phyloP scores from a whole-genome alignment of 106 monocot genomes.

The Dendrobium officinale region DNA sequence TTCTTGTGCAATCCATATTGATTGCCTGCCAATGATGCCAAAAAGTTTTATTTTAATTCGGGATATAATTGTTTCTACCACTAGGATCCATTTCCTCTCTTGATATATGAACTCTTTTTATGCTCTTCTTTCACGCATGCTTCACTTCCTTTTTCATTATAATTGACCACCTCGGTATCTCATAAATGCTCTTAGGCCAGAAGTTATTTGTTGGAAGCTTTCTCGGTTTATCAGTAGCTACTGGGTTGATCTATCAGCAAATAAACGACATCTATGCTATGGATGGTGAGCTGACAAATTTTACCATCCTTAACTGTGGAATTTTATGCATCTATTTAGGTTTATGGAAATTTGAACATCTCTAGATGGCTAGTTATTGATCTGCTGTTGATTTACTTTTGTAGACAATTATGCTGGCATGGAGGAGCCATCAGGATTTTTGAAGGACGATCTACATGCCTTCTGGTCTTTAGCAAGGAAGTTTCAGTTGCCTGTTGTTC shows the following conservation, averaged over 20 bases:
- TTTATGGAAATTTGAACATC: not conserved
- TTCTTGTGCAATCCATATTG: not conserved
- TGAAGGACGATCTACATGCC: conserved; percentile 45
- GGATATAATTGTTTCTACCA: not conserved
- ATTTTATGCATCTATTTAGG: not conserved
- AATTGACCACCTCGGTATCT: not conserved
- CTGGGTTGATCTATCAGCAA: conserved; percentile 15
- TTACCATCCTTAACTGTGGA: not conserved
- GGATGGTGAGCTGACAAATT: conserved; percentile 34
- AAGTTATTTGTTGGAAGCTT: conserved; percentile 32
- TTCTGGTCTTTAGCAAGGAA: conserved; percentile 52
- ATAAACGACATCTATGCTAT: conserved; percentile 31
- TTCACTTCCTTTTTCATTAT: not conserved
- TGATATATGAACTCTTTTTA: not conserved
- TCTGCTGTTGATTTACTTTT: not conserved
- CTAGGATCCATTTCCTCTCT: not conserved
- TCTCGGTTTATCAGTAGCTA: conserved; percentile 28
- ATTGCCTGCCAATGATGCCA: not conserved
- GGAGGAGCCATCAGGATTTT: conserved; percentile 27
- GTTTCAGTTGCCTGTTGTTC: conserved; percentile 61
- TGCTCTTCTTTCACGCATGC: not conserved
- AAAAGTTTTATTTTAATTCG: no score
- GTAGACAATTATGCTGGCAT: conserved; percentile 24
- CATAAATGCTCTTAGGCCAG: conserved; percentile 27
- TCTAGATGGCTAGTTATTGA: not conserved